phyloP scores from a whole-genome alignment of 768 basidiomycete species.

The Boletus reticuloceps region DNA sequence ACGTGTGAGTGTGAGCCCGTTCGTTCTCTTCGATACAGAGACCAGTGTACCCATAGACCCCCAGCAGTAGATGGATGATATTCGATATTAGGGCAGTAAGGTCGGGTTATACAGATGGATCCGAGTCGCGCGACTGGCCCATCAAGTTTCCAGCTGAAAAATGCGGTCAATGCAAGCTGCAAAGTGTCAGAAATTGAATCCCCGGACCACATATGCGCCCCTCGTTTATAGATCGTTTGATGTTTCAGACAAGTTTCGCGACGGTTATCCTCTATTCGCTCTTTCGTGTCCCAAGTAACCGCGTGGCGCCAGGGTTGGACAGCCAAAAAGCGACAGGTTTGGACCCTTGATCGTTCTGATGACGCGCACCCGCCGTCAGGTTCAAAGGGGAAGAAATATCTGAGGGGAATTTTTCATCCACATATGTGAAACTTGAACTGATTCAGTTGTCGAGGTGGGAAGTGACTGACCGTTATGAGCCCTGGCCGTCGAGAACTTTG shows the following conservation, averaged over 20 bases:
- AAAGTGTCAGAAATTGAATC: too few relatives aligned
- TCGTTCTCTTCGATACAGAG: neutral
- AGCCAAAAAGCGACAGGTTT: neutral
- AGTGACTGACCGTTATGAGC: too few relatives aligned
- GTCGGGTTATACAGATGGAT: neutral
- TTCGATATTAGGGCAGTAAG: neutral
- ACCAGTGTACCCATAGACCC: slow-evolving; percentile 18
- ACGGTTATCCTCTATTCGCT: neutral
- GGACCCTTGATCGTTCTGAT: too few relatives aligned
- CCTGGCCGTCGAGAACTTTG: too few relatives aligned
- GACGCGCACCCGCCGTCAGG: too few relatives aligned
- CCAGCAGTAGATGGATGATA: slow-evolving; percentile 10
- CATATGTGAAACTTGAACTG: too few relatives aligned
- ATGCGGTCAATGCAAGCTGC: neutral
- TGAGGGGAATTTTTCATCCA: too few relatives aligned
- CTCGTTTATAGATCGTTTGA: neutral
- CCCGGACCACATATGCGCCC: too few relatives aligned
- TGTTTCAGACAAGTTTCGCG: neutral
- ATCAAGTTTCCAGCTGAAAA: neutral
- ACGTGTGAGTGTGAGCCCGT: neutral
- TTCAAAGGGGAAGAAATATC: too few relatives aligned
- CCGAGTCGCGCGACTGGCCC: neutral
- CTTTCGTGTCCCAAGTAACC: neutral
- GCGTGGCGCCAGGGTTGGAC: neutral
- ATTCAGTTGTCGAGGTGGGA: too few relatives aligned